These are phyloP conservation scores for Ganoderma multipileum DNA, from an alignment of 1,284 basidiomycete genomes.

Conservation along the genomic window DNA sequence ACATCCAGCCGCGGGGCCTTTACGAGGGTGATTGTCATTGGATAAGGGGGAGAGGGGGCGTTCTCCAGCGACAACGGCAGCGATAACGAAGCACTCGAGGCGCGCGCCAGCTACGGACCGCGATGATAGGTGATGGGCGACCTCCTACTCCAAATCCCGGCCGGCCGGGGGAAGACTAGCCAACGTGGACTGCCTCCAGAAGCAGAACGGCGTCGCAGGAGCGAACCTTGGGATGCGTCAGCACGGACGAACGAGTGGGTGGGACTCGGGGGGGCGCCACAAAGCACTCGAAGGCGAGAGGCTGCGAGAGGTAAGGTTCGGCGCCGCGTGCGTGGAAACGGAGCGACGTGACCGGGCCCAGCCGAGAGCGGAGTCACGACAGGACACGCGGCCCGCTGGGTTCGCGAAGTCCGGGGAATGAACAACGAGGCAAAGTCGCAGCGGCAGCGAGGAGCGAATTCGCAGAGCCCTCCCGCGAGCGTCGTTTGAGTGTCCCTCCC, in stretches of 20 bases:
- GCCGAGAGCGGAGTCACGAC: background rate
- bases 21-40: background rate
- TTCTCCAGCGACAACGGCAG: background rate
- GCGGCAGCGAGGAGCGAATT: slow-evolving; percentile 15
- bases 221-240: background rate
- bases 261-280: background rate
- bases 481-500: background rate
- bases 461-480: background rate
- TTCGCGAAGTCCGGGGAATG: slow-evolving; percentile 22
- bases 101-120: slow-evolving; percentile 1
- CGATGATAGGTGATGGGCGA: background rate
- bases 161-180: background rate
- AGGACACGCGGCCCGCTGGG: slow-evolving; percentile 1
- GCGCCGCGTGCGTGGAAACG: background rate
- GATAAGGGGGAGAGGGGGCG: background rate
- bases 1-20: background rate
- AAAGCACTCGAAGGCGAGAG: slow-evolving; percentile 1
- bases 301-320: background rate
- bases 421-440: slow-evolving; percentile 24
- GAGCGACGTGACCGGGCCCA: background rate
- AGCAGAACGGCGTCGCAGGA: background rate
- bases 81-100: background rate
- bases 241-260: background rate
- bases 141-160: background rate
- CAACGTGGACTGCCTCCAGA: background rate